Conservation (phyloP, 495 filamentous ascomycete genomes). For the Aspergillus taichungensis region DNA sequence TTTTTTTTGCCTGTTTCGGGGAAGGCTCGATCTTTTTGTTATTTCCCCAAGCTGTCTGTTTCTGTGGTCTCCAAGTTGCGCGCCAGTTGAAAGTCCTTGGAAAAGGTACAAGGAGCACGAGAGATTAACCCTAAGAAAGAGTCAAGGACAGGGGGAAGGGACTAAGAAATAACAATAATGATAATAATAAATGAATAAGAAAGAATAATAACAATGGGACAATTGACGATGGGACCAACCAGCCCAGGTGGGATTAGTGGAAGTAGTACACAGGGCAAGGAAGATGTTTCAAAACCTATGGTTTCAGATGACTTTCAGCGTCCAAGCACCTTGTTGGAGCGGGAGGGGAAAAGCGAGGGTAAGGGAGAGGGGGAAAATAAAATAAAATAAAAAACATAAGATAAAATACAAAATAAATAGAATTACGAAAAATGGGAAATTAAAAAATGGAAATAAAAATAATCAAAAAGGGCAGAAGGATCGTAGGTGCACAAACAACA, state of each 20-base stretch:
- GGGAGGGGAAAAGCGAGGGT: not conserved
- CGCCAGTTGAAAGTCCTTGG: too few relatives aligned
- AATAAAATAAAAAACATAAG: not conserved
- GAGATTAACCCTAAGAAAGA: not conserved
- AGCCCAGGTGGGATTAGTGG: conserved; percentile 13
- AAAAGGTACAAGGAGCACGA: not conserved
- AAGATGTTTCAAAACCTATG: conserved; percentile 17
- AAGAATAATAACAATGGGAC: conserved; percentile 10
- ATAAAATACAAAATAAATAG: too few relatives aligned
- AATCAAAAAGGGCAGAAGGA: conserved; percentile 7
- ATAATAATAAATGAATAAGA: conserved; percentile 6
- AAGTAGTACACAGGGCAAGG: conserved; percentile 14
- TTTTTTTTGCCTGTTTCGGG: too few relatives aligned
- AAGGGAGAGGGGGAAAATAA: not conserved
- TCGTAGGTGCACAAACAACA: conserved; percentile 6
- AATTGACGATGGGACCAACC: conserved; percentile 12
- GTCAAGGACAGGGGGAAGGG: conserved; percentile 3
- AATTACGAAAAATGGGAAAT: too few relatives aligned
- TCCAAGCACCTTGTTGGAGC: conserved; percentile 8
- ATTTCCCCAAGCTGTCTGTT: too few relatives aligned
- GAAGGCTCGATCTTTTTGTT: too few relatives aligned
- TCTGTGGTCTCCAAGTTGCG: too few relatives aligned
- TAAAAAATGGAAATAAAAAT: too few relatives aligned
- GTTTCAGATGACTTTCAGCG: conserved; percentile 19
- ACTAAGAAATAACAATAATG: conserved; percentile 5